Conservation (phyloP, 768 basidiomycete species). For the Russula sp. region DNA sequence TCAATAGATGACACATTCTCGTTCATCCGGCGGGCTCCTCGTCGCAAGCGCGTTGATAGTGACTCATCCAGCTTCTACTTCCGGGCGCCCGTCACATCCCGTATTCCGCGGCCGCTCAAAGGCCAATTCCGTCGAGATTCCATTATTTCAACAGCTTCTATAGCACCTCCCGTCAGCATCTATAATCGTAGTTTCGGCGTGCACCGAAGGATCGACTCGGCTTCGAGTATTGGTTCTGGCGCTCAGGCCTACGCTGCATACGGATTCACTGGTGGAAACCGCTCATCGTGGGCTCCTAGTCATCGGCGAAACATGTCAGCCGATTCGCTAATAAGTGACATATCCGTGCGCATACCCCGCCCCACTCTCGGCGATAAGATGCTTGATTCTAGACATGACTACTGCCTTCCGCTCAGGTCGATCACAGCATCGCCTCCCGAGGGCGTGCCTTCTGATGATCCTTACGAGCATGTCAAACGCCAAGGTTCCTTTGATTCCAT, state of each 20-base stretch:
- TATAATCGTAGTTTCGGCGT: slow-evolving; percentile 59
- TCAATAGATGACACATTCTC: slow-evolving; percentile 67
- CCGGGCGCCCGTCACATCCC: slow-evolving; percentile 33
- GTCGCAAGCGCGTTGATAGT: slow-evolving; percentile 55
- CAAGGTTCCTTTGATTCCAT: slow-evolving; percentile 57
- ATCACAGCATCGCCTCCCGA: slow-evolving; percentile 62
- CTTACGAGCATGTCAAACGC: slow-evolving; percentile 27
- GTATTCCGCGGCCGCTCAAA: slow-evolving; percentile 28
- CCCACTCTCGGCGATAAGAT: slow-evolving; percentile 84
- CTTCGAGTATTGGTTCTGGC: slow-evolving; percentile 48
- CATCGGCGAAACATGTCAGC: slow-evolving; percentile 44
- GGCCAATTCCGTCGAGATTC: slow-evolving; percentile 57
- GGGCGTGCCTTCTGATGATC: slow-evolving; percentile 27
- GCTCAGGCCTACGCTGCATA: slow-evolving; percentile 48
- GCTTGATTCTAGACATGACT: slow-evolving; percentile 56
- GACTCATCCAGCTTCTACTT: slow-evolving; percentile 77
- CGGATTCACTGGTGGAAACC: slow-evolving; percentile 44
- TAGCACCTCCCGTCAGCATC: slow-evolving; percentile 61
- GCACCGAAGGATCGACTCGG: slow-evolving; percentile 50
- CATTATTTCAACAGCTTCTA: slow-evolving; percentile 41
- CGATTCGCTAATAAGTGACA: slow-evolving; percentile 62
- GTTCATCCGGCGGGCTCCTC: slow-evolving; percentile 38
- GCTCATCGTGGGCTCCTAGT: slow-evolving; percentile 54
- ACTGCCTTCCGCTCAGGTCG: slow-evolving; percentile 46
- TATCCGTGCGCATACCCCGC: slow-evolving; percentile 52